Conservation (phyloP, 352 stramenopile species). For the Peronospora belbahrii region DNA sequence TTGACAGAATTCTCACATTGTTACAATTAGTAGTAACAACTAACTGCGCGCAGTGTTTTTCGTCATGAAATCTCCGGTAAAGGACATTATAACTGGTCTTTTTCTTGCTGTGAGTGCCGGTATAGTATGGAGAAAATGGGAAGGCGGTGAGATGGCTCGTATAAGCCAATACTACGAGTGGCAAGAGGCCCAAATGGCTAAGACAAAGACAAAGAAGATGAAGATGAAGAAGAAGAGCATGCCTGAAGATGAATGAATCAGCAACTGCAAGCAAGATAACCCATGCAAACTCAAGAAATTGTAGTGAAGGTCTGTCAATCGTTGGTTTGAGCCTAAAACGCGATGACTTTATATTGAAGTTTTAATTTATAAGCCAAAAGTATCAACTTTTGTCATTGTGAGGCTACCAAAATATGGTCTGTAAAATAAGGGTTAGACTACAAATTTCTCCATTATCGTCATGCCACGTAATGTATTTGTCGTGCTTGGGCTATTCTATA, state of each 20-base stretch:
- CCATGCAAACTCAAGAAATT: background rate
- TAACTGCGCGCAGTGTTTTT: too few species aligned
- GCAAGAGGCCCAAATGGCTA: conserved; percentile 44
- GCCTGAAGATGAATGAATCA: background rate
- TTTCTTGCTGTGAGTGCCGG: conserved; percentile 33
- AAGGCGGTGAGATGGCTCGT: conserved; percentile 53
- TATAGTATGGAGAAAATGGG: conserved; percentile 46
- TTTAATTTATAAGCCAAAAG: background rate
- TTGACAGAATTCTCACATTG: too few species aligned
- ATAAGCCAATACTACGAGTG: conserved; percentile 71
- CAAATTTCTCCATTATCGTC: conserved; percentile 6
- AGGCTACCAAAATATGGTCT: background rate
- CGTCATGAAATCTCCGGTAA: conserved; percentile 59
- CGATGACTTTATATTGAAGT: too few species aligned
- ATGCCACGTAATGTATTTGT: conserved; percentile 24
- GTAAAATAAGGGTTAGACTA: conserved; percentile 1
- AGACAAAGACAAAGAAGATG: conserved; percentile 1
- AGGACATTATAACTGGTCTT: conserved; percentile 63
- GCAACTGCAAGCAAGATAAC: background rate
- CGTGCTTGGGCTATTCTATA: conserved; percentile 9
- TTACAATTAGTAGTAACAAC: too few species aligned
- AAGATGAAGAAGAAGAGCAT: background rate
- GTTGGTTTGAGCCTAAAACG: too few species aligned
- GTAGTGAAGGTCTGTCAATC: too few species aligned
- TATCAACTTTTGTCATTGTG: background rate